Evolutionary conservation across 1,284 basidiomycete genomes (phyloP).

Genomic region (Moesziomyces antarcticus): DNA sequence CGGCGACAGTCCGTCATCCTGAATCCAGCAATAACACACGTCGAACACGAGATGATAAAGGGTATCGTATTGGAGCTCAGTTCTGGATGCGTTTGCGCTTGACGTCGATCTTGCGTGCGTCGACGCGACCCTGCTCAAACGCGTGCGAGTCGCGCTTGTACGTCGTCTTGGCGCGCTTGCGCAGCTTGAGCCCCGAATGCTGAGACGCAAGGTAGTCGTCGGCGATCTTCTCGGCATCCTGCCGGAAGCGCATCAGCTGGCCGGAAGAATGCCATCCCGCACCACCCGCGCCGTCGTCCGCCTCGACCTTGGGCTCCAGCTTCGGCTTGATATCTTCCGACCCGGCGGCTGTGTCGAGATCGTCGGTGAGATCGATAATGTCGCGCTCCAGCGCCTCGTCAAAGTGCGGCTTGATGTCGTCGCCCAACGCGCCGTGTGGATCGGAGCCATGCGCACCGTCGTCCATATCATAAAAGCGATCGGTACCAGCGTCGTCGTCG

Average conservation of each 20-base stretch:
- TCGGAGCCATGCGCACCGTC: background rate
- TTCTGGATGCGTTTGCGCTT: slow-evolving; percentile 42
- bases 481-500: slow-evolving; percentile 13
- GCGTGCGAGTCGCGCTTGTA: slow-evolving; percentile 31
- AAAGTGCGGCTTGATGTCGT: slow-evolving; percentile 24
- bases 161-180: slow-evolving; percentile 28
- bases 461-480: slow-evolving; percentile 22
- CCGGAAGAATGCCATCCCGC: slow-evolving; percentile 35
- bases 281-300: slow-evolving; percentile 1
- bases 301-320: background rate
- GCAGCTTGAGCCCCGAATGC: slow-evolving; percentile 36
- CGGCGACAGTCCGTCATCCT: too few species aligned
- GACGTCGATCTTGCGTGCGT: slow-evolving; percentile 51
- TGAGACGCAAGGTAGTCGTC: slow-evolving; percentile 42
- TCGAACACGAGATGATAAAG: too few species aligned
- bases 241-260: slow-evolving; percentile 47
- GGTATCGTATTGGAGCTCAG: background rate
- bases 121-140: slow-evolving; percentile 40
- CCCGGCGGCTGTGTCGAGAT: slow-evolving; percentile 1
- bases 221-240: slow-evolving; percentile 49
- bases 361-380: slow-evolving; percentile 17
- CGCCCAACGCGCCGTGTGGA: background rate
- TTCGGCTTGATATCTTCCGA: slow-evolving; percentile 15
- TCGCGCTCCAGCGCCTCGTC: slow-evolving; percentile 29
- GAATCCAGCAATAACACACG: too few species aligned